A percentile compares a stretch with the other conserved stretches of the same genome.
Conservation (phyloP, 106 monocot species). For the Apostasia shenzhenica region DNA sequence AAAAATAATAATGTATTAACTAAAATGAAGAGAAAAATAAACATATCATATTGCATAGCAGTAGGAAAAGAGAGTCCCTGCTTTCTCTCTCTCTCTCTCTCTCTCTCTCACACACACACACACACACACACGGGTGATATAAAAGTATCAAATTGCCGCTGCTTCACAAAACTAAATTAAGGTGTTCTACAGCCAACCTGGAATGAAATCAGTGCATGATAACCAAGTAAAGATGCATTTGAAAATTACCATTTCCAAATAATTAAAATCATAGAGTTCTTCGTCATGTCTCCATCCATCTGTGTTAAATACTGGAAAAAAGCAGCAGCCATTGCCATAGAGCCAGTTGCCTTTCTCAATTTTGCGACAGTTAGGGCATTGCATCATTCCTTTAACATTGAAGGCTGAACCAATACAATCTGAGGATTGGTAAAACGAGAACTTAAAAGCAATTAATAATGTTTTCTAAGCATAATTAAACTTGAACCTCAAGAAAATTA, state of each 20-base stretch:
- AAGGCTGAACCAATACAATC: conserved; percentile 93
- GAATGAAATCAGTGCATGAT: neutral
- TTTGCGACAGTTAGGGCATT: conserved; percentile 84
- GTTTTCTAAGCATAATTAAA: neutral
- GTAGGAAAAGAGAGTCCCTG: neutral
- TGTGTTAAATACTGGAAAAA: conserved; percentile 33
- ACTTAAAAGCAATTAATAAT: neutral
- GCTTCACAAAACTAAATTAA: neutral
- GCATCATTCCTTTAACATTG: conserved; percentile 77
- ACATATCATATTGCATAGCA: neutral
- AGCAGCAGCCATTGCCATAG: conserved; percentile 46
- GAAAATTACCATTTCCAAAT: conserved; percentile 40
- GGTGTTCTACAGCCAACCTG: neutral
- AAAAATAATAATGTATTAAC: too few species aligned
- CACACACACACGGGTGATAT: neutral
- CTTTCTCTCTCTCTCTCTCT: neutral
- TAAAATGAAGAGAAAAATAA: too few species aligned
- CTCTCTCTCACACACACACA: neutral
- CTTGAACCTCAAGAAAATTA: too few species aligned
- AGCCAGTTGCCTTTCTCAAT: conserved; percentile 81
- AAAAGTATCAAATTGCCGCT: neutral
- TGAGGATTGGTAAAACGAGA: conserved; percentile 26
- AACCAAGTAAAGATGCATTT: neutral
- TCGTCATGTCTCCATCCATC: conserved; percentile 63
- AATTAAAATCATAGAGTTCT: conserved; percentile 51